These are phyloP conservation scores for Saturnispora serradocipensis DNA, from an alignment of 805 yeast species.

Conservation along the genomic window DNA sequence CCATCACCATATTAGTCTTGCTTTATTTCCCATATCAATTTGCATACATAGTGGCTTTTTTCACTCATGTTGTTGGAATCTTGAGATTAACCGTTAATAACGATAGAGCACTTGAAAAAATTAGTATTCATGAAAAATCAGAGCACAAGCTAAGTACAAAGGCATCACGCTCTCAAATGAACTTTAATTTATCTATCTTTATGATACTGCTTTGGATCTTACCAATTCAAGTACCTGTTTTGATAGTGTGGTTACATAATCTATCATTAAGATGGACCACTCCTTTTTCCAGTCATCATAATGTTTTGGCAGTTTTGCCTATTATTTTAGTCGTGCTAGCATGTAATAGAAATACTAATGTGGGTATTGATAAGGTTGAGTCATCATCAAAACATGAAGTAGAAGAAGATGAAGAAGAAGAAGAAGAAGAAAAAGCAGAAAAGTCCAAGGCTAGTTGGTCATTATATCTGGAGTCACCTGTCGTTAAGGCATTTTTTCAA, in stretches of 20 bases:
- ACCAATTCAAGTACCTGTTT: constrained; percentile 69
- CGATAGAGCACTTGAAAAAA: constrained; percentile 1
- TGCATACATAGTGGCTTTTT: constrained; percentile 52
- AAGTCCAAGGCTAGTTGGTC: constrained; percentile 42
- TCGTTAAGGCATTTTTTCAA: constrained; percentile 65
- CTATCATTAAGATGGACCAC: constrained; percentile 70
- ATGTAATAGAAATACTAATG: constrained; percentile 31
- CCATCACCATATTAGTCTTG: constrained; percentile 12
- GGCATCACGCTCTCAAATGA: constrained; percentile 30
- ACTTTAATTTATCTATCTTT: constrained; percentile 55
- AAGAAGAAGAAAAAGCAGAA: constrained; percentile 38
- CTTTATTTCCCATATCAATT: constrained; percentile 74
- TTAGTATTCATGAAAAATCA: background rate
- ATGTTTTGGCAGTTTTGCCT: constrained; percentile 68
- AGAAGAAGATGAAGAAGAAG: constrained; percentile 26
- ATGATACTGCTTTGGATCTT: constrained; percentile 68
- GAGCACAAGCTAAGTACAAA: background rate
- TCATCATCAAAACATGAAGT: background rate
- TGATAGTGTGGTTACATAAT: constrained; percentile 77
- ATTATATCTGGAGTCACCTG: constrained; percentile 66
- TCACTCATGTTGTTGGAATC: constrained; percentile 43
- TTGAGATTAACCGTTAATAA: constrained; percentile 31
- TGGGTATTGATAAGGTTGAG: background rate
- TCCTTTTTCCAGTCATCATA: constrained; percentile 82
- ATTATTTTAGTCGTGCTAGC: constrained; percentile 48